Base-by-base conservation (phyloP, 2,329 filamentous ascomycete species). In the Magnaporthiopsis incrustans region DNA sequence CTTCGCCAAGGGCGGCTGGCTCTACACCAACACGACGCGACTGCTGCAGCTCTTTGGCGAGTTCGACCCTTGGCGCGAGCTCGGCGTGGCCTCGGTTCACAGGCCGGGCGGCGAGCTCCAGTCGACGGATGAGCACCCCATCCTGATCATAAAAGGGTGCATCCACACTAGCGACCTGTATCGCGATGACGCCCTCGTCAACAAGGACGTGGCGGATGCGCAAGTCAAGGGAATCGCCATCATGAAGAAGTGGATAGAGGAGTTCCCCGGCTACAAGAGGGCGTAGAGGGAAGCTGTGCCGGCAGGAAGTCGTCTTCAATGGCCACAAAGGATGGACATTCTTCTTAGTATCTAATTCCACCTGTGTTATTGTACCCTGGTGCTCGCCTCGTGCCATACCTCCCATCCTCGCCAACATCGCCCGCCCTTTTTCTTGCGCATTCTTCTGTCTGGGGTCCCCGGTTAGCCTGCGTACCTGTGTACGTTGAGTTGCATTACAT, bases 221-320 rank as follows among this genome's bases (percentile, higher is more conserved):
- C 80, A 82, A 57, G 77, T 84, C 66, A 77, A 76, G 15, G 77
- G 81, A 70, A 74, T 84, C 5, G 75, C 72, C 7, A 78, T 82
- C 71, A 78, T 87, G 66, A 77, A 76, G 64, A 70, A 69, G 35
- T 87, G 84, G 84, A 79, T 86, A 4, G 74, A 12, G 38, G 44
- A 57, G 26, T 62, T 57, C 6, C 61, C 61, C 3, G 32, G 57
- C 15, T 72, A 35, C 35, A 38, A 38, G 14, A 38, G 18, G 35
- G 14, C 35, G 5, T 15, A 38, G 35, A 12, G 11, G 33, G 3
- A 10, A 12, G 1, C 12, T 35, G 33, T 11, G 2, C 32, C 35
- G 11, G 3, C 3, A 1, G 35, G 3, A 14, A 30, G 27, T 30
- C 5, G 27, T 30, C 27, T 30, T 5, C 27, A 30, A n/a, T n/a